Evolutionary conservation across 2,329 filamentous ascomycete species (phyloP).

Genomic region (Neonectria sp.): DNA sequence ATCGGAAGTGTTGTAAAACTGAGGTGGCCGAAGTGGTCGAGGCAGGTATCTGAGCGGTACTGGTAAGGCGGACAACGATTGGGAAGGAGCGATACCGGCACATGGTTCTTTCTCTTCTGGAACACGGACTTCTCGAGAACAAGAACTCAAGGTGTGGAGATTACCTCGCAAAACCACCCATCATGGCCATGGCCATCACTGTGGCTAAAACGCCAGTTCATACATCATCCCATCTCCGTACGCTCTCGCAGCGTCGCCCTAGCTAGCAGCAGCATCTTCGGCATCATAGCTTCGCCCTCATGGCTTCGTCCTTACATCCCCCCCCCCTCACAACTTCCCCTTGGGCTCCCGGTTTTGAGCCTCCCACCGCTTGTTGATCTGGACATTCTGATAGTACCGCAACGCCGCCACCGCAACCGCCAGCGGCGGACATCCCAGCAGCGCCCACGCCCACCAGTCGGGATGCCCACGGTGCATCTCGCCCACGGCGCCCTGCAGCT

Average conservation of each 20-base stretch:
- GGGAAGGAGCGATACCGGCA: not conserved
- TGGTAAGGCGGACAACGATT: not conserved
- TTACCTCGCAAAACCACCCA: not conserved
- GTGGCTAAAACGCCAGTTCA: not conserved
- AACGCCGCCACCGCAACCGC: constrained; percentile 78
- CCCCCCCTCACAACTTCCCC: constrained; percentile 40
- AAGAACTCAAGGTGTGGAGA: not conserved
- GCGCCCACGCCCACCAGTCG: constrained; percentile 85
- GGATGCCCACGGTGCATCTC: constrained; percentile 76
- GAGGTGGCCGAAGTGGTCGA: not conserved
- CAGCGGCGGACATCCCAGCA: constrained; percentile 80
- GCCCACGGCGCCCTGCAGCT: constrained; percentile 77
- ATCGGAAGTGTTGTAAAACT: not conserved
- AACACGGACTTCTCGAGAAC: not conserved
- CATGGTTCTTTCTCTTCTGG: not conserved
- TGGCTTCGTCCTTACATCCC: not conserved
- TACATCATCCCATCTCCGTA: not conserved
- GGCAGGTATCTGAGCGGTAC: no score
- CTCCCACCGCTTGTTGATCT: constrained; percentile 80
- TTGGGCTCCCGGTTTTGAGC: constrained; percentile 59
- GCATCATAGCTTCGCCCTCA: not conserved
- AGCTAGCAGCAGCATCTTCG: not conserved
- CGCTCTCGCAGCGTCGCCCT: not conserved
- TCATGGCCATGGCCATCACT: not conserved
- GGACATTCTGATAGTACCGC: constrained; percentile 81